Base-by-base conservation (phyloP, 164 flowering plant genomes). In the Tinospora cordifolia region DNA sequence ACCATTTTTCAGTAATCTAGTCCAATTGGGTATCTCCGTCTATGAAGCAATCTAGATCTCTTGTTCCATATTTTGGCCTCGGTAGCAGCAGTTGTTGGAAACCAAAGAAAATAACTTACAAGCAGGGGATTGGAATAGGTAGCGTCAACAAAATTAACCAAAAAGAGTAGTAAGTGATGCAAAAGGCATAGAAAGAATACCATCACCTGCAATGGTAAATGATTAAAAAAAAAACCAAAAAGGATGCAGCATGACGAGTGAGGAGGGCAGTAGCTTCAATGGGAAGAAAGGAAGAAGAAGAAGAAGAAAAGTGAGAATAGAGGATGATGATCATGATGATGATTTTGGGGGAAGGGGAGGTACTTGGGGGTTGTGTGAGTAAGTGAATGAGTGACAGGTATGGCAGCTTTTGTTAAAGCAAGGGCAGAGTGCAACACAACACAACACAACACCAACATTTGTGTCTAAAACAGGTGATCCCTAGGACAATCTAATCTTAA, bases 61-160 rank as follows among this genome's bases (percentile, higher is more conserved):
- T 30, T 30, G 36, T 30, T 30, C 4, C 4, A 30, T 30, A 30
- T 30, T 30, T 30, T 30, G 2, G 36, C 36, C 36, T 30, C 4
- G 36, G 36, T 30, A 30, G 3, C 36, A 30, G 36, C 36, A 30
- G 36, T 15, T 97, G 97, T 30, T 30, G 36, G 36, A 30, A 30
- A 30, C 36, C 2, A 30, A 30, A 1, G 36, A 30, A 30, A 30
- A 30, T 30, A 30, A 30, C 36, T 30, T 30, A 30, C 36, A 30
- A 30, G 4, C 36, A 30, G 36, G 36, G 36, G 4, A 30, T 30
- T 30, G 36, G 36, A 30, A 30, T 30, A 30, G 4, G 3, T 30
- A 30, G 36, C 4, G 36, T 30, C 36, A 1, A 30, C 4, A 30
- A 30, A 30, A 30, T 4, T 30, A 30, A 2, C 36, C 36, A 30